Base-by-base conservation (phyloP, 495 filamentous ascomycete genomes). In the Xylaria venustula region DNA sequence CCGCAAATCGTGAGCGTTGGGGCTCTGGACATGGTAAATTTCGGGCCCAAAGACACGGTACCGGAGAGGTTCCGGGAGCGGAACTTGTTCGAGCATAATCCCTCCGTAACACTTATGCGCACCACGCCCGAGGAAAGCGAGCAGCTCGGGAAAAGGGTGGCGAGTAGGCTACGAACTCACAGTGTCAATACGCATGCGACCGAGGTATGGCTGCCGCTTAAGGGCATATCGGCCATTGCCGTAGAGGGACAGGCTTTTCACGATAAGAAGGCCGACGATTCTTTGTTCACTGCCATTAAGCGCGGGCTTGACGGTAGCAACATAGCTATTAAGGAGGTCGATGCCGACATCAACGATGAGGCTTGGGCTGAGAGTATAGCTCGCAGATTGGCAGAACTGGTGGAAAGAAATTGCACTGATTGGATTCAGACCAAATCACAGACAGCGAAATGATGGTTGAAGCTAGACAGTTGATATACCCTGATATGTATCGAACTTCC, bases 11-110 rank as follows among this genome's bases (percentile, higher is more conserved):
- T 91, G 3, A 83, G 80, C 53, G 71, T 88, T 7, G 88, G 88
- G 0, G 88, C 88, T 0, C 76, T 79, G 7, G 88, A 91, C 56
- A 89, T 90, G 81, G 80, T 84, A 7, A 89, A 90, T 61, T 90
- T 89, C 63, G 88, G 88, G 0, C 75, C 81, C 0, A 67, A 32
- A 14, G 68, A 75, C 0, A 85, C 77, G 0, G 74, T 91, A 7
- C 88, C 88, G 0, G 65, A 75, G 42, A 60, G 69, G 46, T 84
- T 78, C 26, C 59, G 58, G 7, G 64, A 60, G 5, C 71, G 86
- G 42, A 72, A 71, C n/a, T 67, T 88, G 9, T 80, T 81, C 61
- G 83, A 81, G 68, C 88, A 91, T 66, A 90, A 89, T 66, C 75
- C 84, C 1, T 78, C 75, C 0, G 85, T 90, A 19, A 90, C 88